Conservation (phyloP, 192 early-diverging fungal species). For the Gigaspora rosea region DNA sequence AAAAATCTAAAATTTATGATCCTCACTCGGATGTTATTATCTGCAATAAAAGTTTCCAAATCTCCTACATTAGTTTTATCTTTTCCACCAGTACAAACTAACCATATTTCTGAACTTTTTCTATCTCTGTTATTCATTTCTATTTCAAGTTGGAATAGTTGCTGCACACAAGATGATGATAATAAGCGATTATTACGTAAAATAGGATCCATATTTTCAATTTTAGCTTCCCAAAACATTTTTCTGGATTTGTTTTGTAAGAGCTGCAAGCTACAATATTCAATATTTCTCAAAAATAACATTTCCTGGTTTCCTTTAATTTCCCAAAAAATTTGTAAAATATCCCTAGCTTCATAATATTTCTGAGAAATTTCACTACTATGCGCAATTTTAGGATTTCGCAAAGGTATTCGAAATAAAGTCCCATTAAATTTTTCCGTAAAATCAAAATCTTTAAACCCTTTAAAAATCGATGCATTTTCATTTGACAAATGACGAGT, state of each 20-base stretch:
- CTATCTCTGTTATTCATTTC: not conserved
- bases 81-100: not conserved
- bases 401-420: conserved; percentile 33
- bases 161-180: not conserved
- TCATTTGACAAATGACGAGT: too few relatives aligned
- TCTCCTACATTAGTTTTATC: not conserved
- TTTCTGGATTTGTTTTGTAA: not conserved
- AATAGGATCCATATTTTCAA: not conserved
- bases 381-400: not conserved
- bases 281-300: conserved; percentile 20
- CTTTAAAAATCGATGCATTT: not conserved
- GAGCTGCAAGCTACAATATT: not conserved
- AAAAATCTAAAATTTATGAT: not conserved
- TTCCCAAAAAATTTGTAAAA: not conserved
- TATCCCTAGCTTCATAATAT: not conserved
- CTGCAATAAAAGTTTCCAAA: not conserved
- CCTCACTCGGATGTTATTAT: not conserved
- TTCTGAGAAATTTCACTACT: not conserved
- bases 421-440: conserved; percentile 15
- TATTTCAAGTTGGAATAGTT: not conserved
- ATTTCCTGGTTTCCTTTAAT: conserved; percentile 1
- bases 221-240: not conserved
- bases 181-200: not conserved
- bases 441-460: conserved; percentile 24
- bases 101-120: not conserved